Evolutionary conservation across 805 yeast species (phyloP), one percentile per base, ranked within the genome.

Genomic region (Cyberlindnera suaveolens): DNA sequence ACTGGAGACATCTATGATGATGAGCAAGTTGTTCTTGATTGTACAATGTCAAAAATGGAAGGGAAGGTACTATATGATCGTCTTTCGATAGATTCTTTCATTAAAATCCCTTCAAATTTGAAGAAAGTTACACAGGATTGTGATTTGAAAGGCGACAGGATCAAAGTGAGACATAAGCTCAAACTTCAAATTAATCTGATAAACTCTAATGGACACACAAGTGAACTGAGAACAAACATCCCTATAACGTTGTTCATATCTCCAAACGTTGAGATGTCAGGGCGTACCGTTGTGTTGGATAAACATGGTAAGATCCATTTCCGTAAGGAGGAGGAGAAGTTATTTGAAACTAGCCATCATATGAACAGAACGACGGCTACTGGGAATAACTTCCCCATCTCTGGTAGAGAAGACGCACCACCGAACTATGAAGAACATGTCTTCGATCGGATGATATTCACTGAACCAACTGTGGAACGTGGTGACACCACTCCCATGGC

Each of bases 151-250:
- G 68, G 72, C n/a, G 77, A 78, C 52, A 41, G 57, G 32, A 75
- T 87, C 48, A 83, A 85, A 57, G 88, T 90, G 20, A 72, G 90
- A 41, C 97, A 91, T 67, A 87, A 86, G 65, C 63, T 91, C 44
- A 78, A 83, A 52, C 78, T 90, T 49, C 80, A 76, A 17, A 77
- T 90, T 39, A 78, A 81, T 6, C 68, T 90, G 51, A 64, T 76
- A 34, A 85, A 85, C 57, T 78, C 83, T 0, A 88, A 82, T 52
- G 90, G 90, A 5, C 93, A 85, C 56, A 79, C 79, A 4, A 82
- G 95, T 9, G 97, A 90, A 62, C 70, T 91, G 42, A 71, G 96
- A 23, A 96, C 96, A 0, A 82, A 91, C 5, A 65, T 91, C 39
- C 97, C 98, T 0, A 72, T 90, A 5, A 72, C 71, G 29, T 58